Percentiles rank a stretch among this genome's conserved stretches.
Evolutionary conservation across 73 alveolate species (phyloP).

Genomic region (Tetrahymena borealis): DNA sequence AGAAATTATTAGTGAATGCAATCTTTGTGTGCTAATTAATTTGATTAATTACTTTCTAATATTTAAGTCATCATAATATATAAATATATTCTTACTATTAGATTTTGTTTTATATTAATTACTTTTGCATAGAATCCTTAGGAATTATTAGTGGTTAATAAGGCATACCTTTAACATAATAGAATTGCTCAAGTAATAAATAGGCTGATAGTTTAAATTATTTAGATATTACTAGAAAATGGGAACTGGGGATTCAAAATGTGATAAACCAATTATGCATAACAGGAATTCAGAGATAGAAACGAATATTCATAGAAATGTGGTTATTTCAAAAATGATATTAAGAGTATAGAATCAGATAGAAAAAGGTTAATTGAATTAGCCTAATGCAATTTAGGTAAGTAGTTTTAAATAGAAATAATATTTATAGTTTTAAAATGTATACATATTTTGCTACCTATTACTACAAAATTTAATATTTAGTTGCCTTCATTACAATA

Average conservation of each 20-base stretch:
- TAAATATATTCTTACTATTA: too few species aligned
- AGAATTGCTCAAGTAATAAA: not conserved
- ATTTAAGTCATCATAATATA: too few species aligned
- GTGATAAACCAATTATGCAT: not conserved
- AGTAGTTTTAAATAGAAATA: not conserved
- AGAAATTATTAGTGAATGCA: too few species aligned
- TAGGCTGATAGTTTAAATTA: not conserved
- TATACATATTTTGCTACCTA: too few species aligned
- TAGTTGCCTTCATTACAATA: too few species aligned
- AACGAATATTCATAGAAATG: not conserved
- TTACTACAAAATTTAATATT: too few species aligned
- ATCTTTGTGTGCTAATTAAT: too few species aligned
- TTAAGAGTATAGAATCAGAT: not conserved
- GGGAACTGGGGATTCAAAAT: not conserved
- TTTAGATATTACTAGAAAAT: not conserved
- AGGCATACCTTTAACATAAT: not conserved
- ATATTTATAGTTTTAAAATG: not conserved
- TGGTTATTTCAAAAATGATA: not conserved
- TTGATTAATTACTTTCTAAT: too few species aligned
- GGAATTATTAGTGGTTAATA: too few species aligned
- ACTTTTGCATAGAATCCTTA: too few species aligned
- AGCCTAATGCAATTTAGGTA: not conserved
- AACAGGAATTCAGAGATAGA: not conserved
- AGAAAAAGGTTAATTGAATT: not conserved
- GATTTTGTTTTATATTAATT: too few species aligned